phyloP scores from a whole-genome alignment of 1,284 basidiomycete species.

The Farysia itapuensis region DNA sequence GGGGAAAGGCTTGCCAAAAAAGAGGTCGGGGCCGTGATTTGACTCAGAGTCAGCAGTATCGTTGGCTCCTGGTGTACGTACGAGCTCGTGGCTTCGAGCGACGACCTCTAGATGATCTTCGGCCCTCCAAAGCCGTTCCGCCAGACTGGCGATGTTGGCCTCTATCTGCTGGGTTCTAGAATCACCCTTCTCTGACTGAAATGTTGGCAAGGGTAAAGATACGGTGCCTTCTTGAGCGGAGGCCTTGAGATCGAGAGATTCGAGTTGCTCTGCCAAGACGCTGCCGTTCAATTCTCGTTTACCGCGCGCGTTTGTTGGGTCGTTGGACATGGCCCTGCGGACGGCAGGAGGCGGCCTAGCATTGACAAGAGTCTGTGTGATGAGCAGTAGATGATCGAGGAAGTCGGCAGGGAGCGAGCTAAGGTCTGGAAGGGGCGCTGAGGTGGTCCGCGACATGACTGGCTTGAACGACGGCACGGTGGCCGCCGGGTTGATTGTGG shows the following conservation, averaged over 20 bases:
- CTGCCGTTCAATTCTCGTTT: conserved; percentile 1
- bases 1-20: conserved; percentile 44
- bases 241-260: conserved; percentile 27
- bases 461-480: conserved; percentile 8
- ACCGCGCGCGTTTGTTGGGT: conserved; percentile 6
- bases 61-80: conserved; percentile 32
- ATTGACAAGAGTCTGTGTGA: conserved; percentile 48
- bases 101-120: conserved; percentile 45
- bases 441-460: conserved; percentile 41
- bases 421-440: conserved; percentile 40
- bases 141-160: conserved; percentile 36
- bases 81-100: conserved; percentile 30
- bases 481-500: conserved; percentile 18
- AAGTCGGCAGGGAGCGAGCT: conserved; percentile 45
- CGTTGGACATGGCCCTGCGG: conserved; percentile 24
- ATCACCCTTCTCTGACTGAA: conserved; percentile 30
- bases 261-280: conserved; percentile 16
- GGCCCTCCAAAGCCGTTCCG: conserved; percentile 50
- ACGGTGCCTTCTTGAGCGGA: conserved; percentile 12
- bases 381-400: conserved; percentile 49
- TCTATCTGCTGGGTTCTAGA: conserved; percentile 42
- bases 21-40: conserved; percentile 4
- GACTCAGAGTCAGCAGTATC: conserved; percentile 5
- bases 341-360: conserved; percentile 33
- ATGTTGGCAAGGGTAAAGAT: conserved; percentile 44